Evolutionary conservation across 371 early-diverging fungal genomes (phyloP).

Genomic region (Zychaea mexicana): DNA sequence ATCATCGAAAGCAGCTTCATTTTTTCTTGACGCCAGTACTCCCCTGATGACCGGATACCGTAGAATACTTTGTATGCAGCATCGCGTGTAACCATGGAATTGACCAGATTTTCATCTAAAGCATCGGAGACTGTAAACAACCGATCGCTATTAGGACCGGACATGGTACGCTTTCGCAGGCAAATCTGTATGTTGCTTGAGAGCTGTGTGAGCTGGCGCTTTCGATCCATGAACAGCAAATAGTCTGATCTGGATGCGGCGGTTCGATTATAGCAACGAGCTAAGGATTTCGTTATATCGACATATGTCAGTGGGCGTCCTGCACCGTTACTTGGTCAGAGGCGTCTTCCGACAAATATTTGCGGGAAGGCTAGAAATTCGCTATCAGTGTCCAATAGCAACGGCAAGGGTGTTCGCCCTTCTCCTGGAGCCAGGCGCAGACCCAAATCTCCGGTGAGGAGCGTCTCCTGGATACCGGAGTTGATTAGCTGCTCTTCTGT

Average conservation of each 20-base stretch:
- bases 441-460: background rate
- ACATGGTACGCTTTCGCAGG: too few relatives aligned
- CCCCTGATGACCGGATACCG: background rate
- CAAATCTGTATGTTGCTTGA: too few relatives aligned
- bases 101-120: background rate
- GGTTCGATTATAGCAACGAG: background rate
- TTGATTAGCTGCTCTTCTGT: too few relatives aligned
- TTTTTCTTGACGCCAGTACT: constrained; percentile 3
- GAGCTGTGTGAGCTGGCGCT: too few relatives aligned
- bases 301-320: background rate
- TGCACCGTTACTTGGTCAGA: background rate
- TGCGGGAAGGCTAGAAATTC: background rate
- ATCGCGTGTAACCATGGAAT: background rate
- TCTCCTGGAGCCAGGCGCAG: constrained; percentile 6
- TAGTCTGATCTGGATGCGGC: too few relatives aligned
- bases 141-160: too few relatives aligned
- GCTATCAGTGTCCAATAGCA: constrained; percentile 1
- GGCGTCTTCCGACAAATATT: background rate
- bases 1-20: constrained; percentile 9
- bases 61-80: constrained; percentile 4
- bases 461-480: constrained; percentile 1
- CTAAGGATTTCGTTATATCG: background rate
- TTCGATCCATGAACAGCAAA: too few relatives aligned
- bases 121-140: background rate
- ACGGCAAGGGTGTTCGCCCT: background rate